These are phyloP conservation scores for Rosa multiflora DNA, from an alignment of 306 rosid species.

Conservation along the genomic window DNA sequence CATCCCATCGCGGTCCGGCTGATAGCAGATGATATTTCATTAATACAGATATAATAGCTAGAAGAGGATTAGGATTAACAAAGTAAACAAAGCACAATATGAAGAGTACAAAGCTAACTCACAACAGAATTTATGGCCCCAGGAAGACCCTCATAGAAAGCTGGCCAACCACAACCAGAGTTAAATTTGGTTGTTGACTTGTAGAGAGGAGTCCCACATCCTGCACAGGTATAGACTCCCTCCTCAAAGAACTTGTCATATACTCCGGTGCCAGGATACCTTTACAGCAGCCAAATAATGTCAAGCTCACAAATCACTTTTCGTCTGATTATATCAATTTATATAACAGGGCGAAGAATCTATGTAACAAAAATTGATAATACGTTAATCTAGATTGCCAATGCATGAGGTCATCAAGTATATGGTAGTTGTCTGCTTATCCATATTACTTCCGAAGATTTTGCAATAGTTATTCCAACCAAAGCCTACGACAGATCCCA, in stretches of 20 bases:
- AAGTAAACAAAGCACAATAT: neutral
- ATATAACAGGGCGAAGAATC: neutral
- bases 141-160: slow-evolving; percentile 77
- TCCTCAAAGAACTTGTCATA: slow-evolving; percentile 69
- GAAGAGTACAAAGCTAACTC: slow-evolving; percentile 28
- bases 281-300: slow-evolving; percentile 28
- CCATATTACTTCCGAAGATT: neutral
- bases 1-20: slow-evolving; percentile 84
- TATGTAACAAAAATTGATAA: slow-evolving; percentile 6
- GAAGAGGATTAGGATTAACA: neutral
- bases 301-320: neutral
- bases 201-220: slow-evolving; percentile 55
- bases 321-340: neutral
- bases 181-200: slow-evolving; percentile 60
- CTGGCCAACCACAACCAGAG: slow-evolving; percentile 88
- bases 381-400: neutral
- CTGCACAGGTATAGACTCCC: slow-evolving; percentile 76
- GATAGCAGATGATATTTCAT: slow-evolving; percentile 3
- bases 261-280: slow-evolving; percentile 73
- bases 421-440: neutral
- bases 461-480: neutral
- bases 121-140: slow-evolving; percentile 66
- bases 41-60: neutral
- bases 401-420: neutral
- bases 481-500: neutral